Percentiles rank a stretch among this genome's conserved stretches.
Evolutionary conservation across 2,329 filamentous ascomycete genomes (phyloP).

Genomic region (Trichoderma pleuroti): DNA sequence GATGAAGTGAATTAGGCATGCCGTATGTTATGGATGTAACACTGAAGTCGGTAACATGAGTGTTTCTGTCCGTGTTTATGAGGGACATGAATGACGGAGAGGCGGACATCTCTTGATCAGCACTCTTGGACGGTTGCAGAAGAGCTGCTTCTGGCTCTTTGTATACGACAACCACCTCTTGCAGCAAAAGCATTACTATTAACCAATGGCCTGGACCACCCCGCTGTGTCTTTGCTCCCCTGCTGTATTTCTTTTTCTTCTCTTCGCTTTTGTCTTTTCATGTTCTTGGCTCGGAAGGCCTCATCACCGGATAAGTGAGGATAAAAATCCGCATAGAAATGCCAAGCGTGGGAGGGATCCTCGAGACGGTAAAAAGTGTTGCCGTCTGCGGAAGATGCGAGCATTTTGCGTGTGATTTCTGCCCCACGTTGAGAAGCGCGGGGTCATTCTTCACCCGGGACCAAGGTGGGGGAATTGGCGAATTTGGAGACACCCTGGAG

Average conservation of each 20-base stretch:
- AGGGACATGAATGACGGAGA: neutral
- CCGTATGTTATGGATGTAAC: neutral
- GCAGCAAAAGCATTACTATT: neutral
- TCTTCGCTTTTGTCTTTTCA: neutral
- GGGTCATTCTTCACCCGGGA: neutral
- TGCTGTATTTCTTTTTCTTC: neutral
- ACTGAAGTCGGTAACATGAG: neutral
- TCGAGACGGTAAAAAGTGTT: neutral
- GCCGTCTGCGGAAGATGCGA: neutral
- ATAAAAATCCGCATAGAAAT: neutral
- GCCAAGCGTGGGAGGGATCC: neutral
- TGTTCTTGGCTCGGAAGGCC: neutral
- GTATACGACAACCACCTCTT: neutral
- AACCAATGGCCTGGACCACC: neutral
- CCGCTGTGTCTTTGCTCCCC: neutral
- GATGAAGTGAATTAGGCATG: neutral
- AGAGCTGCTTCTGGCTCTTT: neutral
- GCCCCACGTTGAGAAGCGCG: slow-evolving; percentile 10
- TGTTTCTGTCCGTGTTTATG: neutral
- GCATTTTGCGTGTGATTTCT: neutral
- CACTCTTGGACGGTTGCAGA: neutral
- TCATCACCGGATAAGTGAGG: neutral
- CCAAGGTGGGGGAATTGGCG: slow-evolving; percentile 4
- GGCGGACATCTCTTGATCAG: neutral
- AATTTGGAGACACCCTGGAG: neutral